phyloP scores from a whole-genome alignment of 495 filamentous ascomycete species.

The Neurospora sp. region DNA sequence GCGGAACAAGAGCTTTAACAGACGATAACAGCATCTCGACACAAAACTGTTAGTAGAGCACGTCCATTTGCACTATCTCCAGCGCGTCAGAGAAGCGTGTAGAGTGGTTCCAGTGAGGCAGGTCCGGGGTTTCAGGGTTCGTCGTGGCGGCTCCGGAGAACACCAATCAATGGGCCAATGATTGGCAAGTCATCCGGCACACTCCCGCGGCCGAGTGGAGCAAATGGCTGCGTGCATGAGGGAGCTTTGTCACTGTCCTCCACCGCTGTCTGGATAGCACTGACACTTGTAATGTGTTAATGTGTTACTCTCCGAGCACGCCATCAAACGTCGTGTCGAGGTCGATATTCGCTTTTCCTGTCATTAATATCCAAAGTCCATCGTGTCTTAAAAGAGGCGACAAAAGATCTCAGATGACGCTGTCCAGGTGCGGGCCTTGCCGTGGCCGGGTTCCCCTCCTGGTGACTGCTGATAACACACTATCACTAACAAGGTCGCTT shows the following conservation, averaged over 20 bases:
- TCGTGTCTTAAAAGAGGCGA: not conserved
- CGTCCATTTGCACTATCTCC: not conserved
- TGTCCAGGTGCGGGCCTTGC: not conserved
- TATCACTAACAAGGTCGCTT: not conserved
- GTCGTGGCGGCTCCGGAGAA: not conserved
- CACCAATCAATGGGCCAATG: not conserved
- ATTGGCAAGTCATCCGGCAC: not conserved
- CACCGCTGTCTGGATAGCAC: not conserved
- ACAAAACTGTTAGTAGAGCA: not conserved
- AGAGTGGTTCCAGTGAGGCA: not conserved
- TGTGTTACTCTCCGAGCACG: not conserved
- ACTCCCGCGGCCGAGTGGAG: not conserved
- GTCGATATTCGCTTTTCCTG: not conserved
- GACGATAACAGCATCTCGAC: not conserved
- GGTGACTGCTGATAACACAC: not conserved
- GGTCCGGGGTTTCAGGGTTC: not conserved
- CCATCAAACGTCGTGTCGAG: not conserved
- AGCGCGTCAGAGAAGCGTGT: not conserved
- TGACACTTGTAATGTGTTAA: not conserved
- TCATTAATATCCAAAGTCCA: not conserved
- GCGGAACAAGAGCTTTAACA: not conserved
- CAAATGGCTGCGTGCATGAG: not conserved
- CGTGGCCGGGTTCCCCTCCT: not conserved
- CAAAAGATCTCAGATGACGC: not conserved
- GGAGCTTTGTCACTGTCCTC: not conserved